phyloP scores from a whole-genome alignment of 257 asterid species.

The Fraxinus cuspidata region DNA sequence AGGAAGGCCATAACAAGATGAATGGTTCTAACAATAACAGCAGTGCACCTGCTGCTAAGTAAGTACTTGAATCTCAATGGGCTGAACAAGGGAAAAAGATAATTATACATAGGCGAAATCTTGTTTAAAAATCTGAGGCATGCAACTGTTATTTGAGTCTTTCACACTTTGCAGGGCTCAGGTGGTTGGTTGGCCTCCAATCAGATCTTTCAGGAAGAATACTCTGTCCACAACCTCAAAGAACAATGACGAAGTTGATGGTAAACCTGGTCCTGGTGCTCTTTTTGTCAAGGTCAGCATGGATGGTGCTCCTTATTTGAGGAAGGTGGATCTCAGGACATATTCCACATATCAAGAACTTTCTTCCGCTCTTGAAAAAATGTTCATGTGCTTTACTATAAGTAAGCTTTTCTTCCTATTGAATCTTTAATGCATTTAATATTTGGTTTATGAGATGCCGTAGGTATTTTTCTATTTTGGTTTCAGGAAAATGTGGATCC shows the following conservation, averaged over 20 bases:
- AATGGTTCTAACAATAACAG: conserved; percentile 41
- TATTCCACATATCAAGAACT: conserved; percentile 70
- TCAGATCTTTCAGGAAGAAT: conserved; percentile 78
- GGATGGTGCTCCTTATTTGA: conserved; percentile 92
- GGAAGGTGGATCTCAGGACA: conserved; percentile 85
- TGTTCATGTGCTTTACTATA: conserved; percentile 80
- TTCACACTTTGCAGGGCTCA: conserved; percentile 53
- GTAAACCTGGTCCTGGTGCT: conserved; percentile 70
- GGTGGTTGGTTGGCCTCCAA: conserved; percentile 96
- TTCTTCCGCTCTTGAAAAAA: conserved; percentile 82
- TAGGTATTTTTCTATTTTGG: neutral
- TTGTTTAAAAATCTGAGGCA: neutral
- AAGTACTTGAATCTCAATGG: conserved; percentile 24
- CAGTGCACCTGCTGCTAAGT: conserved; percentile 79
- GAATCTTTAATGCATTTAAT: neutral
- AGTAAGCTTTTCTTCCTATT: conserved; percentile 28
- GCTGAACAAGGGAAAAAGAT: neutral
- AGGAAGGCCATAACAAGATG: conserved; percentile 42
- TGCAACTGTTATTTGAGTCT: conserved; percentile 15
- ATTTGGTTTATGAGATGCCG: neutral
- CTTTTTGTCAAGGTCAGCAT: conserved; percentile 87
- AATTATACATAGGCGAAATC: neutral
- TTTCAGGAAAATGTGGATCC: conserved; percentile 63
- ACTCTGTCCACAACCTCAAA: conserved; percentile 67
- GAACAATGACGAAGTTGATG: conserved; percentile 70